Base-by-base conservation (phyloP, 768 basidiomycete species). In the Xanthoconium purpureum region DNA sequence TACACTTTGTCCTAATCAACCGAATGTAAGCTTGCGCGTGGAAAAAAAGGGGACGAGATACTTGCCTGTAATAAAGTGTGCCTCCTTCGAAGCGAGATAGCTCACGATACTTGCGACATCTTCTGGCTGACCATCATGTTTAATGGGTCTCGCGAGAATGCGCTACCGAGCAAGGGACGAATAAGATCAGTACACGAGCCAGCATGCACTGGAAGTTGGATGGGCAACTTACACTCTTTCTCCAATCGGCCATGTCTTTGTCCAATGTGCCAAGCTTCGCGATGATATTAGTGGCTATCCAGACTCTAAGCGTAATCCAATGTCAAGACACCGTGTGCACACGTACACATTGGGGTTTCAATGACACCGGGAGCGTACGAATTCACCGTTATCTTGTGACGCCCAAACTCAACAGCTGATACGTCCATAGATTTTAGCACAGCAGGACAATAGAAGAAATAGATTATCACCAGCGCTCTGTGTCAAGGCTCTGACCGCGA, bases 401-500 rank as follows among this genome's bases (percentile, higher is more conserved):
- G 47, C 1, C 68, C 72, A 29, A 74, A 63, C 57, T 78, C 76
- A 11, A 63, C n/a, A 28, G 66, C 60, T 62, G 20, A 38, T 29
- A 9, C 9, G 12, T n/a, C 43, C 13, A 13, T 28, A 20, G 14
- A 14, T 14, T 17, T 52, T 18, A 50, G 17, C 52, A 18, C 38
- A n/a, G 6, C 35, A 9, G 20, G 24, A 28, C 5, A 6, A 14
- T 1, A n/a, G 30, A 45, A 30, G 5, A 2, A 9, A 8, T 3
- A 11, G 33, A 39, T 39, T 39, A 54, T 44, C 62, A 77, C 78
- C 74, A 1, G 71, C 66, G 3, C 63, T 62, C 52, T 78, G 78
- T 8, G 76, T 79, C 18, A 80, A 50, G 2, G 73, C 74, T 32
- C 76, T 73, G 33, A 80, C 52, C 10, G 74, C 75, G 35, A 74